These are phyloP conservation scores for Kodamaea ohmeri DNA, from an alignment of 1,139 yeast species.

Conservation along the genomic window DNA sequence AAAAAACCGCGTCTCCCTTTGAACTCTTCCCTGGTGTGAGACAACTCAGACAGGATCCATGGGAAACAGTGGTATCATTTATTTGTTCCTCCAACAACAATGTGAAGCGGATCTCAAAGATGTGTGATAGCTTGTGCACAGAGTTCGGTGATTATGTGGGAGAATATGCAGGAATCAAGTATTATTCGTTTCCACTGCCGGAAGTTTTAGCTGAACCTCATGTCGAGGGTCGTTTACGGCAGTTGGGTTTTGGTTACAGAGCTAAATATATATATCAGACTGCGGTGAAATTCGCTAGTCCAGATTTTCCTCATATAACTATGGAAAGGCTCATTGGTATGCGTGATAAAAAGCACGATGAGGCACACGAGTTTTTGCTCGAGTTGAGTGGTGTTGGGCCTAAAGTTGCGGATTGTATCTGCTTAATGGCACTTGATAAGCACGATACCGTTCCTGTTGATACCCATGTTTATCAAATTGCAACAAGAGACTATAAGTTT, in stretches of 20 bases:
- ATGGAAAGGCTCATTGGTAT: constrained; percentile 33
- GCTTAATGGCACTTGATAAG: constrained; percentile 87
- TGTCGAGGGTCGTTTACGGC: constrained; percentile 47
- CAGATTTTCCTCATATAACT: constrained; percentile 33
- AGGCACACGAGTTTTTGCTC: constrained; percentile 63
- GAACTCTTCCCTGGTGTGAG: constrained; percentile 65
- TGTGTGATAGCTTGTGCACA: constrained; percentile 79
- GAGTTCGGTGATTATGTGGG: constrained; percentile 68
- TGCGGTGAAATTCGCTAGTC: constrained; percentile 46
- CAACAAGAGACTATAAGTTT: constrained; percentile 73
- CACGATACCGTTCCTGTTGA: constrained; percentile 92
- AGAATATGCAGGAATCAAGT: constrained; percentile 52
- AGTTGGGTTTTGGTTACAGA: constrained; percentile 84
- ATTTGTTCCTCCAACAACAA: constrained; percentile 96
- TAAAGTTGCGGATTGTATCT: constrained; percentile 90
- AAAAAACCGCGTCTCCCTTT: constrained; percentile 42
- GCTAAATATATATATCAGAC: constrained; percentile 86
- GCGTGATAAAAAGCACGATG: constrained; percentile 47
- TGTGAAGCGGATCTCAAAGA: constrained; percentile 86
- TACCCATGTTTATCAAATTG: constrained; percentile 94
- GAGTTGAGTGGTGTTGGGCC: constrained; percentile 92
- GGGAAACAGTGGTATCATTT: constrained; percentile 90
- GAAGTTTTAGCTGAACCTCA: constrained; percentile 35
- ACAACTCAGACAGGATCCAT: constrained; percentile 88
- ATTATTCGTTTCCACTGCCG: constrained; percentile 77